Evolutionary conservation across 2,329 filamentous ascomycete genomes (phyloP).

Genomic region (Trichoderma koningiopsis): DNA sequence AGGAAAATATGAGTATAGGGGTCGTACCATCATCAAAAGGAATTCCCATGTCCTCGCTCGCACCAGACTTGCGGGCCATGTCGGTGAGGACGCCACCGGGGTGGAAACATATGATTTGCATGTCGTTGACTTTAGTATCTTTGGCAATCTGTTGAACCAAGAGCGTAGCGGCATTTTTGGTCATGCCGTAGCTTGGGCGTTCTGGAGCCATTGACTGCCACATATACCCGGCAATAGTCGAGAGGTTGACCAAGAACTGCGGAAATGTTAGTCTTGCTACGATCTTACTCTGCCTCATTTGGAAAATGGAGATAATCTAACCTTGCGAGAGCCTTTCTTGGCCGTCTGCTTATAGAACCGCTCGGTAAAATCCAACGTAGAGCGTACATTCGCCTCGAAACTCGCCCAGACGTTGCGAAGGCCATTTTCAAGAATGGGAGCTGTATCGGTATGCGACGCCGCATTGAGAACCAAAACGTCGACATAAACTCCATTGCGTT

Average conservation of each 20-base stretch:
- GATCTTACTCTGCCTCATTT: too few species aligned
- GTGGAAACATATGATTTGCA: slow-evolving; percentile 36
- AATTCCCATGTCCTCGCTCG: slow-evolving; percentile 28
- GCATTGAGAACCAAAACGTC: slow-evolving; percentile 39
- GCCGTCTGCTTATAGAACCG: slow-evolving; percentile 29
- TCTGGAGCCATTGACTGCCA: slow-evolving; percentile 26
- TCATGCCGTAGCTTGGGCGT: slow-evolving; percentile 38
- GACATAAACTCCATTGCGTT: slow-evolving; percentile 31
- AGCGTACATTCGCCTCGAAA: slow-evolving; percentile 29
- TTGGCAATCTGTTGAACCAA: slow-evolving; percentile 44
- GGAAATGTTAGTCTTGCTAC: slow-evolving; percentile 2
- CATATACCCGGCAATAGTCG: slow-evolving; percentile 27
- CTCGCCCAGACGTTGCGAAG: slow-evolving; percentile 24
- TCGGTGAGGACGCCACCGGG: slow-evolving; percentile 35
- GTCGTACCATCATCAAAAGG: slow-evolving; percentile 18
- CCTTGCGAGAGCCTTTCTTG: slow-evolving; percentile 12
- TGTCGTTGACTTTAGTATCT: slow-evolving; percentile 34
- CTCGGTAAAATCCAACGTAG: slow-evolving; percentile 27
- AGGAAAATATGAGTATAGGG: too few species aligned
- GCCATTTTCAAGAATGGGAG: slow-evolving; percentile 27
- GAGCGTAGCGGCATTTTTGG: slow-evolving; percentile 43
- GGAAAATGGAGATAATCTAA: neutral
- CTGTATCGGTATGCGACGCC: slow-evolving; percentile 21
- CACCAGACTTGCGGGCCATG: slow-evolving; percentile 28
- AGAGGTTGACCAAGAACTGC: slow-evolving; percentile 27